A percentile compares a stretch with the other conserved stretches of the same genome.
Conservation (phyloP, 2,329 filamentous ascomycete genomes). For the Ophiosphaerella narmari region DNA sequence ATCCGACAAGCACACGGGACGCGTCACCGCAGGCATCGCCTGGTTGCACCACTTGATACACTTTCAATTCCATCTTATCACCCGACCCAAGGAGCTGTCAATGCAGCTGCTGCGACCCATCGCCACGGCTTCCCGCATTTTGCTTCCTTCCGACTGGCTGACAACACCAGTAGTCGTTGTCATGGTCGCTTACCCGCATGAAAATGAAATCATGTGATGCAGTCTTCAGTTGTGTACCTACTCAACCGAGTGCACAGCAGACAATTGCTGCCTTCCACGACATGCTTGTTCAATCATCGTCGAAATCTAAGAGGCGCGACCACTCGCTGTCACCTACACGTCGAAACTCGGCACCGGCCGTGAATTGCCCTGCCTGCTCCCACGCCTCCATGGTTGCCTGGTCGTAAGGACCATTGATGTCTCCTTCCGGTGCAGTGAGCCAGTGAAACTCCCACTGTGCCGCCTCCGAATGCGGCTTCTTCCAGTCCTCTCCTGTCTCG, state of each 20-base stretch:
- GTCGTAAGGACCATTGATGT: slow-evolving; percentile 86
- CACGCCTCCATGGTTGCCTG: slow-evolving; percentile 84
- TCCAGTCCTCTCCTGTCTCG: slow-evolving; percentile 88
- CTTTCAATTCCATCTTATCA: slow-evolving; percentile 16
- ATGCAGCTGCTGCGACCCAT: slow-evolving; percentile 24
- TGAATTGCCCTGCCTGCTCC: slow-evolving; percentile 91
- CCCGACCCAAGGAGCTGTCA: slow-evolving; percentile 12
- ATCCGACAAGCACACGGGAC: slow-evolving; percentile 5
- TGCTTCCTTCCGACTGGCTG: slow-evolving; percentile 38
- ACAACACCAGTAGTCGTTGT: slow-evolving; percentile 22
- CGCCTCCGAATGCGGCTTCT: slow-evolving; percentile 53
- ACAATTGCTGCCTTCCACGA: background rate
- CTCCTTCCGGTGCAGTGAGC: slow-evolving; percentile 82
- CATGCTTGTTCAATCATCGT: slow-evolving; percentile 18
- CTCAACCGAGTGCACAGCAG: background rate
- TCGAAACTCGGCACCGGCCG: slow-evolving; percentile 73
- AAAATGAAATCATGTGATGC: slow-evolving; percentile 33
- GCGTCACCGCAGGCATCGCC: background rate
- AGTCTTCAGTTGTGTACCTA: background rate
- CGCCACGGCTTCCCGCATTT: slow-evolving; percentile 27
- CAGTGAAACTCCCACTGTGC: slow-evolving; percentile 88
- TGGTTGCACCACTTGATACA: slow-evolving; percentile 3
- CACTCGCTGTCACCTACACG: slow-evolving; percentile 49
- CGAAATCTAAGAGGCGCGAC: slow-evolving; percentile 49
- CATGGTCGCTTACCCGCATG: slow-evolving; percentile 39